Evolutionary conservation across 139 green algal species (phyloP).

Genomic region (Tetradesmus obliquus): DNA sequence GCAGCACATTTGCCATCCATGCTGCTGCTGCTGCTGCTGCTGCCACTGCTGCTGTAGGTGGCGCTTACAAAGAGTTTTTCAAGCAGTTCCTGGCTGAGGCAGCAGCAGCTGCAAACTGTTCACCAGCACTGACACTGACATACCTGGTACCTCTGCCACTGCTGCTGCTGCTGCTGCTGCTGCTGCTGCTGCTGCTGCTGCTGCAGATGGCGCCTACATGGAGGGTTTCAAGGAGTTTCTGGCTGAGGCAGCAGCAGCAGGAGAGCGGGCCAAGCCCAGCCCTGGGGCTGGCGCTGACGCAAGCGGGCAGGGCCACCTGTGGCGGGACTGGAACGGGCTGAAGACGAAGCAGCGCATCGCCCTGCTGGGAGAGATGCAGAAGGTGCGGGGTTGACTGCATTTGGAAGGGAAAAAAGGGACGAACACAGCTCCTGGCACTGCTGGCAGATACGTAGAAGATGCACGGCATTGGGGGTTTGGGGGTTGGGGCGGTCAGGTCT

Average conservation of each 20-base stretch:
- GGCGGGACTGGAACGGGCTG: slow-evolving; percentile 28
- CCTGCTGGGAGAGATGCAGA: slow-evolving; percentile 39
- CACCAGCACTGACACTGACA: background rate
- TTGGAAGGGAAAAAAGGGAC: too few relatives aligned
- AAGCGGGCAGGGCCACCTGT: slow-evolving; percentile 43
- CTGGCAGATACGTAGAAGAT: too few relatives aligned
- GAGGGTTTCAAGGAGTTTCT: slow-evolving; percentile 35
- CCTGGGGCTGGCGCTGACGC: slow-evolving; percentile 35
- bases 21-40: background rate
- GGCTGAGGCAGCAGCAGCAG: slow-evolving; percentile 16
- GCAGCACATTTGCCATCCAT: background rate
- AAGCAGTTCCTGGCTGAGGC: background rate
- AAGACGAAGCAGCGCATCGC: slow-evolving; percentile 25
- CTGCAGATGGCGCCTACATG: slow-evolving; percentile 41
- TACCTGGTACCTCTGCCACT: background rate
- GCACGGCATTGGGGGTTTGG: too few relatives aligned
- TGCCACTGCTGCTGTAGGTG: too few relatives aligned
- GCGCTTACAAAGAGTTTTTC: too few relatives aligned
- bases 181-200: background rate
- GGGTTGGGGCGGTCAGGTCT: too few relatives aligned
- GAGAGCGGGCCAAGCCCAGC: background rate
- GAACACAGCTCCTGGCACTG: too few relatives aligned
- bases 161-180: background rate
- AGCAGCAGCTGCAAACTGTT: background rate
- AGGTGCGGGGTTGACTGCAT: slow-evolving; percentile 9